Conservation (phyloP, 2,329 filamentous ascomycete species). For the Ascocoryne sarcoides region DNA sequence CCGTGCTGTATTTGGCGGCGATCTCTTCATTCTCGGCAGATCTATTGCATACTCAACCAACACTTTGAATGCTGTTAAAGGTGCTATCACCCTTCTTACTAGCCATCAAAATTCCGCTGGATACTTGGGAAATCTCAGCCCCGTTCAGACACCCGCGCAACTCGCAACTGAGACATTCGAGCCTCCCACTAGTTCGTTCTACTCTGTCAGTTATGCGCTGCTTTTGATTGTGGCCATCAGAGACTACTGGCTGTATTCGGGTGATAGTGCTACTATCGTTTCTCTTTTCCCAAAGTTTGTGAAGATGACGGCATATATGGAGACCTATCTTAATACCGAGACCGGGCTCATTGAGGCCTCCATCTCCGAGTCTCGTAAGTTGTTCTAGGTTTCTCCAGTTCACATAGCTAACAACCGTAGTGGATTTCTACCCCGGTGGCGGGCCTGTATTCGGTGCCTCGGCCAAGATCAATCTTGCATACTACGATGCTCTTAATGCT, state of each 20-base stretch:
- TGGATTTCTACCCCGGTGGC: slow-evolving; percentile 18
- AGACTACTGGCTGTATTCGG: slow-evolving; percentile 19
- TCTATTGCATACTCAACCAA: slow-evolving; percentile 17
- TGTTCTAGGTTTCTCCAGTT: background rate
- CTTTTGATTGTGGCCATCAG: slow-evolving; percentile 16
- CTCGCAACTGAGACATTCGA: slow-evolving; percentile 7
- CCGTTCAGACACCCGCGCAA: slow-evolving; percentile 12
- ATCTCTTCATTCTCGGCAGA: slow-evolving; percentile 28
- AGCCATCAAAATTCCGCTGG: slow-evolving; percentile 15
- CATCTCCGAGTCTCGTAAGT: slow-evolving; percentile 2
- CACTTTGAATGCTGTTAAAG: slow-evolving; percentile 14
- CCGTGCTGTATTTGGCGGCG: slow-evolving; percentile 49
- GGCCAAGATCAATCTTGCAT: slow-evolving; percentile 18
- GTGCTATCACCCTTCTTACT: slow-evolving; percentile 17
- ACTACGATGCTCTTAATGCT: slow-evolving; percentile 16
- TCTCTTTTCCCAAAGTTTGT: slow-evolving; percentile 11
- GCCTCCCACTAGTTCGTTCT: slow-evolving; percentile 18
- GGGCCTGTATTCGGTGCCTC: slow-evolving; percentile 18
- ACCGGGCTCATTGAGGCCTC: background rate
- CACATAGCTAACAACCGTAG: slow-evolving; percentile 5
- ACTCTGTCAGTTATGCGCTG: slow-evolving; percentile 18
- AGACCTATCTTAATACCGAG: slow-evolving; percentile 8
- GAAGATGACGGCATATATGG: slow-evolving; percentile 12
- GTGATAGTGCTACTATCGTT: slow-evolving; percentile 8
- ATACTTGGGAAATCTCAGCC: slow-evolving; percentile 18